These are phyloP conservation scores for Clavispora santaluciae DNA, from an alignment of 805 yeast species.

Conservation along the genomic window DNA sequence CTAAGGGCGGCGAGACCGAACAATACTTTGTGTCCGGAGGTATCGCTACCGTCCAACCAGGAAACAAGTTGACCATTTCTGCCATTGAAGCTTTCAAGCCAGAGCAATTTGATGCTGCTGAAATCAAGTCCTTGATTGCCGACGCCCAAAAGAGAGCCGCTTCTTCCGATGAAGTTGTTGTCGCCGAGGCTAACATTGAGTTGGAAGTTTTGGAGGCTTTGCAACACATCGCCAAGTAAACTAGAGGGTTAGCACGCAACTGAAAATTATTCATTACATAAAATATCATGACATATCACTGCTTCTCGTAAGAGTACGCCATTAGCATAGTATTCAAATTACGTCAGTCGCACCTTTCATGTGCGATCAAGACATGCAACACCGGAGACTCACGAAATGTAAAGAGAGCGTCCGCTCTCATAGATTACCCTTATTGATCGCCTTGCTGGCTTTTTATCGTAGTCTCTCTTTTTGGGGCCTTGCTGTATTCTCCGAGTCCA, in stretches of 20 bases:
- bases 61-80: constrained; percentile 81
- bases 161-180: constrained; percentile 80
- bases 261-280: constrained; percentile 1
- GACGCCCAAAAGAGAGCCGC: constrained; percentile 91
- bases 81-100: constrained; percentile 94
- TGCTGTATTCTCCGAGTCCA: not conserved
- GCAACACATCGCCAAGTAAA: constrained; percentile 71
- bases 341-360: no score
- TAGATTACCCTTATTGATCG: no score
- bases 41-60: constrained; percentile 93
- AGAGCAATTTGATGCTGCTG: constrained; percentile 75
- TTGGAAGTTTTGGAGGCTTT: constrained; percentile 94
- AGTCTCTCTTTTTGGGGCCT: not conserved
- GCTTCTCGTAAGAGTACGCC: not conserved
- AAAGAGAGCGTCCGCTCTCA: no score
- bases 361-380: no score
- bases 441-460: no score
- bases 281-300: constrained; percentile 3
- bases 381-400: no score
- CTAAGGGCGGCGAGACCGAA: constrained; percentile 62
- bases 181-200: constrained; percentile 94
- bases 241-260: not conserved
- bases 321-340: not conserved
- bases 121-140: constrained; percentile 73
- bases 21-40: constrained; percentile 95